Percentiles rank a stretch among this genome's conserved stretches.
phyloP scores from a whole-genome alignment of 2,329 filamentous ascomycete genomes.

The Albifimbria verrucaria region DNA sequence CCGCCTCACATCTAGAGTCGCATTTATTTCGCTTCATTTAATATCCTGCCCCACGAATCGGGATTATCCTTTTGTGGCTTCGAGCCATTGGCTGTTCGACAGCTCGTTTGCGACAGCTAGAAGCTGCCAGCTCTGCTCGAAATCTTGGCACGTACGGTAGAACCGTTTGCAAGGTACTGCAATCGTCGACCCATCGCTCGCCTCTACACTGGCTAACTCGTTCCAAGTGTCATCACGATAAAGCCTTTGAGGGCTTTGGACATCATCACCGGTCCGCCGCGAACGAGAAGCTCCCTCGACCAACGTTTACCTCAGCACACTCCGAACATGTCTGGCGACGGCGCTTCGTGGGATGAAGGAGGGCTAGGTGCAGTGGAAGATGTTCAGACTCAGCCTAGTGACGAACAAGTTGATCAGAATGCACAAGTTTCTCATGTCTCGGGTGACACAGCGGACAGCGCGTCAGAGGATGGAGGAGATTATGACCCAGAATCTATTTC shows the following conservation, averaged over 20 bases:
- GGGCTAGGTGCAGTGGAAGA: conserved; percentile 54
- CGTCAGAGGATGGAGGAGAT: conserved; percentile 51
- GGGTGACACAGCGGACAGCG: conserved; percentile 47
- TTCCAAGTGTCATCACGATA: background rate
- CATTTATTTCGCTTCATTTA: too few relatives aligned
- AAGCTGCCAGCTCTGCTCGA: background rate
- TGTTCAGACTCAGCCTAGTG: conserved; percentile 53
- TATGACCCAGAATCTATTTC: conserved; percentile 57
- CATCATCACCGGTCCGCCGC: background rate
- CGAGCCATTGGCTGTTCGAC: too few relatives aligned
- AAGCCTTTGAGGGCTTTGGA: background rate
- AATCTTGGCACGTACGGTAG: too few relatives aligned
- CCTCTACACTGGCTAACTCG: too few relatives aligned
- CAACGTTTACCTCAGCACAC: background rate
- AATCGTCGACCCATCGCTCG: too few relatives aligned
- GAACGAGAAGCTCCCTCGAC: background rate
- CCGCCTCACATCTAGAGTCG: background rate
- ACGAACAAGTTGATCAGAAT: conserved; percentile 51
- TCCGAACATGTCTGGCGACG: conserved; percentile 35
- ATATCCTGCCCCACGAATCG: too few relatives aligned
- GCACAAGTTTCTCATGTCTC: conserved; percentile 42
- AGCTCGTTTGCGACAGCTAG: background rate
- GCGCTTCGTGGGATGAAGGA: conserved; percentile 49
- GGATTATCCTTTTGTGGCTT: background rate
- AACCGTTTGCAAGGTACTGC: too few relatives aligned